A percentile compares a stretch with the other conserved stretches of the same genome.
These are phyloP conservation scores for Avena atlantica DNA, from an alignment of 176 grass and related monocot genomes.

Conservation along the genomic window DNA sequence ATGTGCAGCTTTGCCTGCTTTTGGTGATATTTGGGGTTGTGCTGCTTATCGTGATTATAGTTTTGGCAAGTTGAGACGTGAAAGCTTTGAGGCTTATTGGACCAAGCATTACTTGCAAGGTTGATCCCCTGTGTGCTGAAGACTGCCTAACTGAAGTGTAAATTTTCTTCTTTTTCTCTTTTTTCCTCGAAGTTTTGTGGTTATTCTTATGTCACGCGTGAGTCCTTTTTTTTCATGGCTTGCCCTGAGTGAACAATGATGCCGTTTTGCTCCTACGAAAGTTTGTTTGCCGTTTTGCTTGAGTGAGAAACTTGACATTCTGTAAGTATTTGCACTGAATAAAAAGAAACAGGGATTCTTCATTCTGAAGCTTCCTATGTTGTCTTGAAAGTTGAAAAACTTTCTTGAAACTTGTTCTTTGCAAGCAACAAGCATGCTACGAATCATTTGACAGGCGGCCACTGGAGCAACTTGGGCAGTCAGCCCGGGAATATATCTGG, in stretches of 20 bases:
- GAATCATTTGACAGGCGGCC: background rate
- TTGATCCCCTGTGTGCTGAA: conserved; percentile 22
- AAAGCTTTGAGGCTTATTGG: background rate
- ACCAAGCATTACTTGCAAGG: background rate
- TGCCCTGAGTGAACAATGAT: conserved; percentile 55
- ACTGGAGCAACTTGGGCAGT: background rate
- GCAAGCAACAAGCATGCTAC: background rate
- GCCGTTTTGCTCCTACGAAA: conserved; percentile 26
- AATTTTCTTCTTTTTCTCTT: background rate
- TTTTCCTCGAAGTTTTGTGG: conserved; percentile 34
- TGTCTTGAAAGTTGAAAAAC: conserved; percentile 1
- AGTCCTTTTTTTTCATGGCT: conserved; percentile 57
- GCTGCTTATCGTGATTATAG: conserved; percentile 69
- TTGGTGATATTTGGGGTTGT: conserved; percentile 69
- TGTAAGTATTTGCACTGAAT: conserved; percentile 49
- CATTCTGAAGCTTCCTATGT: background rate
- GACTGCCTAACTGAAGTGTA: background rate
- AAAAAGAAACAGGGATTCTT: conserved; percentile 18
- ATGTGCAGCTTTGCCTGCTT: conserved; percentile 67
- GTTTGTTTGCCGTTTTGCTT: conserved; percentile 25
- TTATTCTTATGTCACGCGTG: conserved; percentile 35
- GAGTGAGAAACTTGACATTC: conserved; percentile 17
- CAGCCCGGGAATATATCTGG: background rate
- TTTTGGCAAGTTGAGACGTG: conserved; percentile 54
- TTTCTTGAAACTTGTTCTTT: background rate